Conservation (phyloP, 2,329 filamentous ascomycete species). For the Penicillium sp. region DNA sequence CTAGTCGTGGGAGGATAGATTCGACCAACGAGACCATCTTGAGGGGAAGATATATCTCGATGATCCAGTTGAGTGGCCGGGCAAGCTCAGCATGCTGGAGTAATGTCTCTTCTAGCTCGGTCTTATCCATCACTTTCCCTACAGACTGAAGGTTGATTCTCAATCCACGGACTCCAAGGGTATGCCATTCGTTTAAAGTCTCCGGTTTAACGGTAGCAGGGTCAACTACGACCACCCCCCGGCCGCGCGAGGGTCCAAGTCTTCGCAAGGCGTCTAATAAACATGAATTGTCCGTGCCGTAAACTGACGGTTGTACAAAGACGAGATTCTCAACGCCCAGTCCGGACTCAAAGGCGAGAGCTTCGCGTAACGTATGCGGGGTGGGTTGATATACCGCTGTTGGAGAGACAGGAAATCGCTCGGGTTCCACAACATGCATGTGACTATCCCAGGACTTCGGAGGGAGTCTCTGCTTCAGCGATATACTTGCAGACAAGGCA, state of each 20-base stretch:
- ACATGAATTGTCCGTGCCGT: constrained; percentile 60
- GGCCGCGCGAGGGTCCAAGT: constrained; percentile 51
- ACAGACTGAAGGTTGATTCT: constrained; percentile 59
- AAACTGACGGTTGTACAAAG: constrained; percentile 61
- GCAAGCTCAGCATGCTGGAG: constrained; percentile 52
- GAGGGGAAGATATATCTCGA: constrained; percentile 59
- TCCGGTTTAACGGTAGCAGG: constrained; percentile 39
- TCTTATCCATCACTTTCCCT: constrained; percentile 41
- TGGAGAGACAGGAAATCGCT: constrained; percentile 49
- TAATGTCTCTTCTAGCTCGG: constrained; percentile 46
- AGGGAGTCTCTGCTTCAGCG: constrained; percentile 30
- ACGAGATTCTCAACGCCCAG: constrained; percentile 57
- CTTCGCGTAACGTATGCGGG: constrained; percentile 51
- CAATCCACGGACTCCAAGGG: constrained; percentile 57
- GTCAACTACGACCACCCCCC: constrained; percentile 59
- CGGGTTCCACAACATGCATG: constrained; percentile 61
- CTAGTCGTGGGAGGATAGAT: constrained; percentile 48
- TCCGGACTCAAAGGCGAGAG: constrained; percentile 50
- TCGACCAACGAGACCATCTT: constrained; percentile 51
- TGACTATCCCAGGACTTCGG: constrained; percentile 57
- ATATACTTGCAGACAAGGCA: constrained; percentile 5
- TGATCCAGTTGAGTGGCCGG: constrained; percentile 53
- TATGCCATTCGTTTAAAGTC: constrained; percentile 55
- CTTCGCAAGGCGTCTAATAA: constrained; percentile 53
- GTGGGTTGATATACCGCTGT: constrained; percentile 53